These are phyloP conservation scores for Fraxinus quadrangulata DNA, from an alignment of 257 asterid genomes.

Conservation along the genomic window DNA sequence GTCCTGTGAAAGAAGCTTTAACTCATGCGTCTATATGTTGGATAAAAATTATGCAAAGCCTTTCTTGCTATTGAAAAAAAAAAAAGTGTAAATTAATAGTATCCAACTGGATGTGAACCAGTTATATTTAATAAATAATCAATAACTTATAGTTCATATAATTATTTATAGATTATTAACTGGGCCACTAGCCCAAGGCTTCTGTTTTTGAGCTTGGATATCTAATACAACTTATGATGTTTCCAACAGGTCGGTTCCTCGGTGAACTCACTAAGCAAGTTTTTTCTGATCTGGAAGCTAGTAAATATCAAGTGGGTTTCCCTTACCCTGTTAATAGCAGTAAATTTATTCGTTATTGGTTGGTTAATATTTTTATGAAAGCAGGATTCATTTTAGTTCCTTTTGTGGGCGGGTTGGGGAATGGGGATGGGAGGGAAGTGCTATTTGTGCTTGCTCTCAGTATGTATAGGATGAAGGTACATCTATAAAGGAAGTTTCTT, in stretches of 20 bases:
- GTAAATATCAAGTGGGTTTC: constrained; percentile 89
- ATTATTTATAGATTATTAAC: not conserved
- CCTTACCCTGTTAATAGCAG: constrained; percentile 23
- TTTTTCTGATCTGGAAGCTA: constrained; percentile 72
- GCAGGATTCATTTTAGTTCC: not conserved
- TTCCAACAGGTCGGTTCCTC: constrained; percentile 84
- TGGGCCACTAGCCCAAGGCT: not conserved
- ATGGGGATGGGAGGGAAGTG: not conserved
- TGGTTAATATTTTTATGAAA: constrained; percentile 11
- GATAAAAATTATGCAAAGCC: not conserved
- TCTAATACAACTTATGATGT: constrained; percentile 22
- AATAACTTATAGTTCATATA: not conserved
- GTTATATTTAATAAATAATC: not conserved
- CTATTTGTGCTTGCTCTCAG: not conserved
- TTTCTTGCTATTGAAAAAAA: not conserved
- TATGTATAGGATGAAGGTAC: not conserved
- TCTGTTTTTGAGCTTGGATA: constrained; percentile 8
- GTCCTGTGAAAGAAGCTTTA: not conserved
- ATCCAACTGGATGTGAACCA: not conserved
- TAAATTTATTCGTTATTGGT: constrained; percentile 13
- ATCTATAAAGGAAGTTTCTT: not conserved
- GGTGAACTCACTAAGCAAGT: constrained; percentile 97
- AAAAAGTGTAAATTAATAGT: not conserved
- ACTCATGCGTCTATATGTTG: constrained; percentile 5
- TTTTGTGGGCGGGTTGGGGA: constrained; percentile 10